A percentile compares a stretch with the other conserved stretches of the same genome.
phyloP scores from a whole-genome alignment of 148 eudicot species.

The Drosera capensis region DNA sequence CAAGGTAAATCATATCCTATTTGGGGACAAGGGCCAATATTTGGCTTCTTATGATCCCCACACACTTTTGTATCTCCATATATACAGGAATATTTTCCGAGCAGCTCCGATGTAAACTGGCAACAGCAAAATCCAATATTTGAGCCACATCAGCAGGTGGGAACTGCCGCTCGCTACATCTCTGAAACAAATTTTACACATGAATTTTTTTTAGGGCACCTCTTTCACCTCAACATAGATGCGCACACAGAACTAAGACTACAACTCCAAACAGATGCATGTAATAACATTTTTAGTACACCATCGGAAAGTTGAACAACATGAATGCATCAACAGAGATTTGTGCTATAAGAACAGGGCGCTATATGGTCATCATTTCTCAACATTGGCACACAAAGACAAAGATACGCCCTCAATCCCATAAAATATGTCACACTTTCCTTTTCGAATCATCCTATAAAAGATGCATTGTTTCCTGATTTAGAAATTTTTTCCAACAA shows the following conservation, averaged over 20 bases:
- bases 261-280: not conserved
- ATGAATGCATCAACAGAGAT: too few relatives aligned
- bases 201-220: not conserved
- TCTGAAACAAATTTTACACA: conserved; percentile 36
- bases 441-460: too few relatives aligned
- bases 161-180: conserved; percentile 81
- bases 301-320: too few relatives aligned
- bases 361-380: too few relatives aligned
- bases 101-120: conserved; percentile 65
- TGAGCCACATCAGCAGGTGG: conserved; percentile 93
- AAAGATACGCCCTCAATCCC: too few relatives aligned
- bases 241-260: not conserved
- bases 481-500: too few relatives aligned
- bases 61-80: conserved; percentile 77
- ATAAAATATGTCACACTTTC: too few relatives aligned
- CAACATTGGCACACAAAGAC: too few relatives aligned
- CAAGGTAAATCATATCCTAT: too few relatives aligned
- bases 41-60: conserved; percentile 85
- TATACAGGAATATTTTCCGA: conserved; percentile 63
- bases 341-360: too few relatives aligned
- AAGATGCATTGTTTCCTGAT: too few relatives aligned
- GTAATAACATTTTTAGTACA: too few relatives aligned
- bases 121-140: conserved; percentile 69
- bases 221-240: conserved; percentile 1
- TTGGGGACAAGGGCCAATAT: conserved; percentile 89